Evolutionary conservation across 345 rosid species (phyloP), one percentile per base, ranked within the genome.

Genomic region (Moricandia arvensis): DNA sequence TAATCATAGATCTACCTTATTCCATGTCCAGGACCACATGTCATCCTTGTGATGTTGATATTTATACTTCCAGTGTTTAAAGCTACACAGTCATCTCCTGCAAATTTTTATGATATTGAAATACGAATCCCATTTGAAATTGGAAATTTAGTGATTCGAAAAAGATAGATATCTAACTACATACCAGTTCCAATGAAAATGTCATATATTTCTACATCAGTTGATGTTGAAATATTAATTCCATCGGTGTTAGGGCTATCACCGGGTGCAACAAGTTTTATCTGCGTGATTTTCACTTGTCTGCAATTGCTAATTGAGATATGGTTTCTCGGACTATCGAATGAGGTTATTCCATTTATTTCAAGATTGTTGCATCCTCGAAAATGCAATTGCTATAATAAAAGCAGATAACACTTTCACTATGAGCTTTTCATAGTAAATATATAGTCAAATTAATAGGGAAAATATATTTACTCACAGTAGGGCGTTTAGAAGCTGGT

Each of bases 61-160:
- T 74, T 3, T 8, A 73, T 51, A 11, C 80, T 79, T 8, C 76
- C 82, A 0, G 5, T 49, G 60, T 55, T 73, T 38, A 87, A 70
- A 29, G 91, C 88, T 59, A 87, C 63, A 59, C 91, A 86, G 65
- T 85, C 92, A 72, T 88, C 92, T 38, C 87, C 88, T 86, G 51
- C 51, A 43, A 18, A 12, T 34, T 4, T 5, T 60, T 6, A 8
- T 12, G 4, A 64, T 1, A 10, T 30, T 8, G 6, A 41, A 43
- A 8, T 49, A n/a, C 57, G 9, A 16, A 51, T 51, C 7, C 24
- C 57, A 16, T 51, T 51, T 51, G 18, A 51, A 16, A 57, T 26
- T 26, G 4, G 30, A 57, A 55, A 21, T 10, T 0, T 54, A 18
- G 12, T 54, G 6, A 11, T 18, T 21, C 12, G n/a, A 49, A 24